Base-by-base conservation (phyloP, 805 yeast genomes). In the Barnettozyma siamensis region DNA sequence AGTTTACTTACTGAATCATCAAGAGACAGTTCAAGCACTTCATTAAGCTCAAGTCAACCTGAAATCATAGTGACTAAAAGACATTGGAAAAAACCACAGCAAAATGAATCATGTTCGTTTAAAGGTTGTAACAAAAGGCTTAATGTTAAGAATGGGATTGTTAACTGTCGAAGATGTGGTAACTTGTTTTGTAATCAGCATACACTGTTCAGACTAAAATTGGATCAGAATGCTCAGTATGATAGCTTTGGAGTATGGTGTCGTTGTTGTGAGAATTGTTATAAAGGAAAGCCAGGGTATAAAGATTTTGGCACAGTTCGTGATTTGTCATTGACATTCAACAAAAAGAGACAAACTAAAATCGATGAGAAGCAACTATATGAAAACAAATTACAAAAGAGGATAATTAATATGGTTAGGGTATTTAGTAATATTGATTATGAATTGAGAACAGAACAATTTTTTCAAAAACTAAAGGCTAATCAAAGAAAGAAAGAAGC, bases 161-260 rank as follows among this genome's bases (percentile, higher is more conserved):
- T 76, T 6, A 82, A 87, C 57, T 86, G 96, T 60, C 64, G 91
- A 19, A 75, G 73, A 49, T 88, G 96, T 63, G 96, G 96, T 0
- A 54, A 66, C 20, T 58, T 88, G 15, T 86, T 62, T 55, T 88
- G 96, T 58, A 72, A 72, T 44, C 60, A 57, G 23, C 95, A 88
- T 61, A 67, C 88, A 3, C 57, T 64, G 8, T 78, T 68, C 50
- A 66, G 70, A 39, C 69, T 78, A 34, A 75, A 70, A 51, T 62
- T 88, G 15, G 60, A 73, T 45, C 51, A 59, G n/a, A 51, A 63
- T 2, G 77, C 82, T 0, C 49, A 64, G 9, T 73, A 74, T 45
- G 75, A 72, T 43, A 65, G 74, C 0, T 41, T 45, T 0, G 91
- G 93, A 0, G 59, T 67, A n/a, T 83, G 89, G 91, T 65, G 77